Evolutionary conservation across 1,139 yeast genomes (phyloP).

Genomic region (Yamadazyma sp.): DNA sequence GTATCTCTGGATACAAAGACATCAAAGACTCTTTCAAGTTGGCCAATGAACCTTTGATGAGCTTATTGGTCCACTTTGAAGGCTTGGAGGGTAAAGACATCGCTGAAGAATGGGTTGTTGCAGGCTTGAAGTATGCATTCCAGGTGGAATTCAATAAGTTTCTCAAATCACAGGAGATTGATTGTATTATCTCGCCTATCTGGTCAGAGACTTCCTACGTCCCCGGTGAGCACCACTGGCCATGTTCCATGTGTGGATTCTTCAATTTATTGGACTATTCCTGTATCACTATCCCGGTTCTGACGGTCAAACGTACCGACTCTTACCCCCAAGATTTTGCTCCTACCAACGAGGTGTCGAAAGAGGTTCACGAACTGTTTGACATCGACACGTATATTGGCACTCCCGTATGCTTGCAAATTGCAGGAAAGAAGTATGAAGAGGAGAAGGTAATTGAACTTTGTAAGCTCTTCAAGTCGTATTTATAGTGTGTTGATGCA

Average conservation of each 20-base stretch:
- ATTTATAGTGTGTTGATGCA: conserved; percentile 4
- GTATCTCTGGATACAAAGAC: conserved; percentile 55
- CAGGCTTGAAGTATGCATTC: conserved; percentile 44
- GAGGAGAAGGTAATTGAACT: conserved; percentile 29
- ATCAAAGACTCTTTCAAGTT: conserved; percentile 34
- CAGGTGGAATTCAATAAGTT: conserved; percentile 50
- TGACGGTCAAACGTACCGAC: conserved; percentile 42
- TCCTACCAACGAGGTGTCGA: conserved; percentile 29
- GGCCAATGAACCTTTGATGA: conserved; percentile 53
- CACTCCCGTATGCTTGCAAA: conserved; percentile 31
- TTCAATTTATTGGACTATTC: conserved; percentile 62
- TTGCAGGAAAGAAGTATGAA: conserved; percentile 25
- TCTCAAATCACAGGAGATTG: conserved; percentile 52
- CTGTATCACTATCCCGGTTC: conserved; percentile 46
- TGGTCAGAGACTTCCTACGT: conserved; percentile 66
- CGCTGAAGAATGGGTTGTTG: conserved; percentile 44
- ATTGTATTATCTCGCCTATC: conserved; percentile 62
- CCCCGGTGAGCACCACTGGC: conserved; percentile 48
- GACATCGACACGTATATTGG: conserved; percentile 23
- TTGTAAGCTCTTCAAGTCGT: conserved; percentile 4
- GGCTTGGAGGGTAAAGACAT: conserved; percentile 42
- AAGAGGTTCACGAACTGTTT: conserved; percentile 25
- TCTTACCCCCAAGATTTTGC: conserved; percentile 27
- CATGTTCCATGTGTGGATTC: conserved; percentile 67
- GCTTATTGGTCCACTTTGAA: conserved; percentile 41